These are phyloP conservation scores for Schizosaccharomyces versatilis DNA, from an alignment of 1,139 yeast species.

Conservation along the genomic window DNA sequence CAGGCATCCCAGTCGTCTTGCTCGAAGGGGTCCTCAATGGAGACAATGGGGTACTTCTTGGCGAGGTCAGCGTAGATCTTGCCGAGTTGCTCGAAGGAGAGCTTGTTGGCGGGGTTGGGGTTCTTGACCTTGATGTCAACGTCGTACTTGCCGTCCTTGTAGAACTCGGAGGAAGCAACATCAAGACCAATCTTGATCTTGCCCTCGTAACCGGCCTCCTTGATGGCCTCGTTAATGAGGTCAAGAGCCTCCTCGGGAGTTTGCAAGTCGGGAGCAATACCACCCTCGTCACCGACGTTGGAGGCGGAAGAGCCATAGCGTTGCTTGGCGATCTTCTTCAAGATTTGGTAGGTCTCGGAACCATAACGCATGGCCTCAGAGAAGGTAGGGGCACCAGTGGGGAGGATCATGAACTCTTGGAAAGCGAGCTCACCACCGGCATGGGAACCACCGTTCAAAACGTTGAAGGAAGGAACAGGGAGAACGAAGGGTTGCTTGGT, in stretches of 20 bases:
- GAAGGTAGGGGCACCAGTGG: slow-evolving; percentile 69
- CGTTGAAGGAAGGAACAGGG: slow-evolving; percentile 37
- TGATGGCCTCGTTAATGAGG: slow-evolving; percentile 69
- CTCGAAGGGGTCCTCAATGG: slow-evolving; percentile 93
- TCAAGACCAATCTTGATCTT: slow-evolving; percentile 76
- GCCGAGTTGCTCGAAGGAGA: slow-evolving; percentile 69
- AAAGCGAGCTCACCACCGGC: slow-evolving; percentile 97
- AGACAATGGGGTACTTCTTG: slow-evolving; percentile 83
- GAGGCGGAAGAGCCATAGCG: slow-evolving; percentile 92
- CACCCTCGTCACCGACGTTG: slow-evolving; percentile 99
- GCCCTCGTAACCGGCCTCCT: slow-evolving; percentile 82
- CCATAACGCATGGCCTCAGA: slow-evolving; percentile 87
- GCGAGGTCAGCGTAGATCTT: slow-evolving; percentile 56
- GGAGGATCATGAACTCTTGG: slow-evolving; percentile 97
- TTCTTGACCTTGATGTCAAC: slow-evolving; percentile 91
- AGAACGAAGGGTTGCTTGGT: slow-evolving; percentile 32
- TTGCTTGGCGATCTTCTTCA: slow-evolving; percentile 76
- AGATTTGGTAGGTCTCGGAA: slow-evolving; percentile 86
- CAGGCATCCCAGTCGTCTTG: slow-evolving; percentile 98
- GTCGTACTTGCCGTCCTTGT: slow-evolving; percentile 86
- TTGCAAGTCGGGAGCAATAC: slow-evolving; percentile 91
- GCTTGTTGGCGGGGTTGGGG: slow-evolving; percentile 72
- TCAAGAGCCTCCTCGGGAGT: slow-evolving; percentile 90
- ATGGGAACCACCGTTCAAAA: slow-evolving; percentile 95
- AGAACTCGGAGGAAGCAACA: slow-evolving; percentile 91